Percentiles rank a stretch among this genome's conserved stretches.
Conservation (phyloP, 345 rosid genomes). For the Cardamine occulta region DNA sequence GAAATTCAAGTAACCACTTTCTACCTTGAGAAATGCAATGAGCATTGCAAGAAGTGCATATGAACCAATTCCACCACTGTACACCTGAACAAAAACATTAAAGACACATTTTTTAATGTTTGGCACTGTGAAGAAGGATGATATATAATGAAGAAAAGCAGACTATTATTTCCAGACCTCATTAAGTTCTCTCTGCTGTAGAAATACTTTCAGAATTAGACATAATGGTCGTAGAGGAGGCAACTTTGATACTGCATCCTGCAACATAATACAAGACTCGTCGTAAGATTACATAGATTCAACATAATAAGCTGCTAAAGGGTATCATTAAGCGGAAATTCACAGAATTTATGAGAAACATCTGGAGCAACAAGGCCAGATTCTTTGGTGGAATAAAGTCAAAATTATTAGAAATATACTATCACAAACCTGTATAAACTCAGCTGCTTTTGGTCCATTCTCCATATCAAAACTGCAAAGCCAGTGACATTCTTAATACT, state of each 20-base stretch:
- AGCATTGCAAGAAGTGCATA: constrained; percentile 94
- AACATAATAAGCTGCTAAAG: not conserved
- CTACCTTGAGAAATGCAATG: constrained; percentile 77
- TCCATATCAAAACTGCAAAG: constrained; percentile 78
- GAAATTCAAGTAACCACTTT: constrained; percentile 18
- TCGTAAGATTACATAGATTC: constrained; percentile 3
- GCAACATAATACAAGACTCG: constrained; percentile 8
- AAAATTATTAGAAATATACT: not conserved
- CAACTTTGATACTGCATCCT: constrained; percentile 74
- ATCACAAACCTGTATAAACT: constrained; percentile 77
- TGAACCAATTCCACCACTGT: constrained; percentile 91
- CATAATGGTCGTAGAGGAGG: constrained; percentile 84
- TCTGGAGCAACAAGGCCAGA: not conserved
- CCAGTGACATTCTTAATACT: constrained; percentile 29
- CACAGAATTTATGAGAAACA: not conserved
- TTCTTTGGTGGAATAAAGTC: not conserved
- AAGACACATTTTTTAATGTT: constrained; percentile 27
- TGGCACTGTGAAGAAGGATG: not conserved
- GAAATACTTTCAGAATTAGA: constrained; percentile 84
- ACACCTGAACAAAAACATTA: constrained; percentile 61
- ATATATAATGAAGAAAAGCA: not conserved
- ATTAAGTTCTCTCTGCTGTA: constrained; percentile 93
- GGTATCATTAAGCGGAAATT: not conserved
- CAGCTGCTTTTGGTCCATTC: constrained; percentile 97
- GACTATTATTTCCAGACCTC: constrained; percentile 58